Evolutionary conservation across 371 early-diverging fungal genomes (phyloP).

Genomic region (Mucor circinelloides): DNA sequence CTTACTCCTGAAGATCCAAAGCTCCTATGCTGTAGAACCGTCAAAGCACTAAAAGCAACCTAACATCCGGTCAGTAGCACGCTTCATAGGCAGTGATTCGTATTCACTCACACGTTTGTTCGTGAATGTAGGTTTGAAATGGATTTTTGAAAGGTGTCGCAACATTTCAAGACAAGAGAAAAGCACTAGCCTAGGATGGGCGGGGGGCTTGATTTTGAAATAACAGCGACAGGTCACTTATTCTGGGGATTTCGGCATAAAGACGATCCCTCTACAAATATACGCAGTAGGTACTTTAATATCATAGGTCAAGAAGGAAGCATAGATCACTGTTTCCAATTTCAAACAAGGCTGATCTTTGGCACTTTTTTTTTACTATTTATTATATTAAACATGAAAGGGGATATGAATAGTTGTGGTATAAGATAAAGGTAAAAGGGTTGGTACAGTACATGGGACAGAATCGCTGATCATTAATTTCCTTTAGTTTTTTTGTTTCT

Average conservation of each 20-base stretch:
- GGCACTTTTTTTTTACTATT: too few relatives aligned
- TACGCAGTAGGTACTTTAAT: too few relatives aligned
- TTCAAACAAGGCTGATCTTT: too few relatives aligned
- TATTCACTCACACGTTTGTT: background rate
- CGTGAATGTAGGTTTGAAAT: background rate
- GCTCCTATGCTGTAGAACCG: background rate
- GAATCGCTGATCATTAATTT: constrained; percentile 7
- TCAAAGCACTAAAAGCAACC: background rate
- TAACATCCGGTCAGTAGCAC: background rate
- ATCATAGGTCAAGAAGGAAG: too few relatives aligned
- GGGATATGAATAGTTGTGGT: constrained; percentile 13
- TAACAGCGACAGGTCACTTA: too few relatives aligned
- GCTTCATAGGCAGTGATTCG: background rate
- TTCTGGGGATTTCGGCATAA: too few relatives aligned
- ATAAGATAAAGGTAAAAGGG: constrained; percentile 18
- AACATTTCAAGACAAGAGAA: background rate
- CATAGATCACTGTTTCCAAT: too few relatives aligned
- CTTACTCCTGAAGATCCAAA: background rate
- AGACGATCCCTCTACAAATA: too few relatives aligned
- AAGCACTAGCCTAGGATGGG: background rate
- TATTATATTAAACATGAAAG: too few relatives aligned
- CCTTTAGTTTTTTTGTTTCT: constrained; percentile 13
- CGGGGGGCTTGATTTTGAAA: too few relatives aligned
- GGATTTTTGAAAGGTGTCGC: background rate
- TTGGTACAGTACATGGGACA: constrained; percentile 15